Evolutionary conservation across 2,329 filamentous ascomycete genomes (phyloP).

Genomic region (Penicillium vulpinum): DNA sequence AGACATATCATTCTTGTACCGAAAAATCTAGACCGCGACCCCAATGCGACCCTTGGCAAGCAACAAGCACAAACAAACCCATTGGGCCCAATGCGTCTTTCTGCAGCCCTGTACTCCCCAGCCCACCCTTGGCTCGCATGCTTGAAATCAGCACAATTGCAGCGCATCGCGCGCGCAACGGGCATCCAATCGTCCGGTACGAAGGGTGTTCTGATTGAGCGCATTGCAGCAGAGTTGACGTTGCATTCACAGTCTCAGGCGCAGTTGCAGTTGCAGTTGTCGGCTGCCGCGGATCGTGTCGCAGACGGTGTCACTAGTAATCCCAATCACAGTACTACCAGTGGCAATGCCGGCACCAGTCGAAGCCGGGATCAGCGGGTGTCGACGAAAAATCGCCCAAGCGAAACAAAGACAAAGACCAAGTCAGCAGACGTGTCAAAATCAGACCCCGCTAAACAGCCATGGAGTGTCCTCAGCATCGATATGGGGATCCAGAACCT

Average conservation of each 20-base stretch:
- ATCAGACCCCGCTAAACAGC: not conserved
- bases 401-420: not conserved
- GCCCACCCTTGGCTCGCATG: slow-evolving; percentile 34
- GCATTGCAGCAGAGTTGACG: slow-evolving; percentile 43
- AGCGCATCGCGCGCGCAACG: slow-evolving; percentile 60
- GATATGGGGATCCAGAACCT: slow-evolving; percentile 84
- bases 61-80: not conserved
- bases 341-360: not conserved
- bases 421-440: not conserved
- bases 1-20: not conserved
- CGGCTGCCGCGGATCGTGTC: not conserved
- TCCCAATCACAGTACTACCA: not conserved
- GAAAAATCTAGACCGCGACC: not conserved
- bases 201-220: slow-evolving; percentile 57
- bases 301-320: not conserved
- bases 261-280: not conserved
- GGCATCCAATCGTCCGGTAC: slow-evolving; percentile 61
- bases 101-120: not conserved
- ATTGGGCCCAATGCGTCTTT: slow-evolving; percentile 15
- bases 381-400: not conserved
- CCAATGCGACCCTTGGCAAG: not conserved
- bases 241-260: slow-evolving; percentile 3
- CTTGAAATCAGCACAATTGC: slow-evolving; percentile 57
- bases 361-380: not conserved
- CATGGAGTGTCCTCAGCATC: slow-evolving; percentile 67